phyloP scores from a whole-genome alignment of 2,329 filamentous ascomycete genomes.

The Botrytis hyacinthi region DNA sequence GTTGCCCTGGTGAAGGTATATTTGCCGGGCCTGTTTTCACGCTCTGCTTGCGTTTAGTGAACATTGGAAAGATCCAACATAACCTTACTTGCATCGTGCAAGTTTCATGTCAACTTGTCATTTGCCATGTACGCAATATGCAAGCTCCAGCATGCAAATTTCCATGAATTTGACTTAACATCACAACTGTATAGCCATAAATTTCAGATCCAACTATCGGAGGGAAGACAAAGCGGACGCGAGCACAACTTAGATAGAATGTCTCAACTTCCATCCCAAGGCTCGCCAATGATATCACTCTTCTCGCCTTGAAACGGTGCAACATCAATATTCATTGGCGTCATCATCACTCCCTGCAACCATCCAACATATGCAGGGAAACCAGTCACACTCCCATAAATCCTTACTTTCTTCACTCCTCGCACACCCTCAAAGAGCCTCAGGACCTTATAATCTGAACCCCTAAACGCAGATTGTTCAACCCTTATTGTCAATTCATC shows the following conservation, averaged over 20 bases:
- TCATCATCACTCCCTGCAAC: slow-evolving; percentile 33
- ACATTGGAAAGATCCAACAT: not conserved
- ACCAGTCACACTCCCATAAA: slow-evolving; percentile 38
- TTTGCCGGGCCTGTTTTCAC: not conserved
- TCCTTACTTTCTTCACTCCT: slow-evolving; percentile 44
- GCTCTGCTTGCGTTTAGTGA: not conserved
- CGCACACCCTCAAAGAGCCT: slow-evolving; percentile 46
- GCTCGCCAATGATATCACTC: not conserved
- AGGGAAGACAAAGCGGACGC: not conserved
- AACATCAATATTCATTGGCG: slow-evolving; percentile 18
- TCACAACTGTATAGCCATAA: not conserved
- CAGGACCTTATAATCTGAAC: slow-evolving; percentile 44
- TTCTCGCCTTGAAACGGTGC: not conserved
- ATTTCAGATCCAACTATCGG: not conserved
- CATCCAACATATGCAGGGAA: slow-evolving; percentile 36
- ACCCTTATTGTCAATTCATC: slow-evolving; percentile 50
- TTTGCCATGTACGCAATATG: not conserved
- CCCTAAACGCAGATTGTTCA: slow-evolving; percentile 47
- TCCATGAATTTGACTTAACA: too few species aligned
- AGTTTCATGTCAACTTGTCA: not conserved
- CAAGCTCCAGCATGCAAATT: not conserved
- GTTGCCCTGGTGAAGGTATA: not conserved
- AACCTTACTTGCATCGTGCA: not conserved
- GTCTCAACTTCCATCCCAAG: not conserved
- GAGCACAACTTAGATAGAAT: not conserved